Evolutionary conservation across 306 rosid species (phyloP), one percentile per base, ranked within the genome.

Genomic region (Cucurbita argyrosperma): DNA sequence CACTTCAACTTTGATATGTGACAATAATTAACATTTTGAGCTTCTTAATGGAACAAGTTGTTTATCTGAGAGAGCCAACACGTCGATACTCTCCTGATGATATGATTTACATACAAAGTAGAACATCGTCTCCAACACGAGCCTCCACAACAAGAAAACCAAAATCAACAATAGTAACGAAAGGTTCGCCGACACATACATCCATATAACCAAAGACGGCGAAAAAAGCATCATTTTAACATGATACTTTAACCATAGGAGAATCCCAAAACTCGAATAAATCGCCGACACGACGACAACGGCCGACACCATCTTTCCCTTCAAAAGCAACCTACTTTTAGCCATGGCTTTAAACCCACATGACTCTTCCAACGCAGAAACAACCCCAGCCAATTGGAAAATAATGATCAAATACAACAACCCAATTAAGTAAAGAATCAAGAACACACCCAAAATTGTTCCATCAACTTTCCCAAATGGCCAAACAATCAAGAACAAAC

Each of bases 351-450:
- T 6, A 10, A 90, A 3, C 26, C 98, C 98, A 6, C 55, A 81
- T 0, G 72, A 64, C 18, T 90, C 92, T 67, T 92, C 98, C 16
- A 92, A 72, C 64, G 90, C 90, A 0, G 87, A 75, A 1, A 92
- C 90, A 18, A 87, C 96, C 21, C 83, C 79, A 0, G 98, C 88
- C n/a, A 92, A 9, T 15, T 87, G 96, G 88, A 95, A 85, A n/a
- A 86, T 39, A 8, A 85, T n/a, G 5, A 83, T 21, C 9, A 92
- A 26, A 76, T 84, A 92, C 5, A 83, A 63, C 14, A 78, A 7
- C 15, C 98, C 96, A 0, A 50, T 62, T 3, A 81, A 7, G 54
- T 79, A 87, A 0, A 83, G 18, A 40, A 40, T 4, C 0, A n/a
- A 8, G 9, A 14, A 15, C 71, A 39, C 14, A 64, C 2, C 7